A percentile compares a stretch with the other conserved stretches of the same genome.
Evolutionary conservation across 495 filamentous ascomycete genomes (phyloP).

Genomic region (Aspergillus haitiensis): DNA sequence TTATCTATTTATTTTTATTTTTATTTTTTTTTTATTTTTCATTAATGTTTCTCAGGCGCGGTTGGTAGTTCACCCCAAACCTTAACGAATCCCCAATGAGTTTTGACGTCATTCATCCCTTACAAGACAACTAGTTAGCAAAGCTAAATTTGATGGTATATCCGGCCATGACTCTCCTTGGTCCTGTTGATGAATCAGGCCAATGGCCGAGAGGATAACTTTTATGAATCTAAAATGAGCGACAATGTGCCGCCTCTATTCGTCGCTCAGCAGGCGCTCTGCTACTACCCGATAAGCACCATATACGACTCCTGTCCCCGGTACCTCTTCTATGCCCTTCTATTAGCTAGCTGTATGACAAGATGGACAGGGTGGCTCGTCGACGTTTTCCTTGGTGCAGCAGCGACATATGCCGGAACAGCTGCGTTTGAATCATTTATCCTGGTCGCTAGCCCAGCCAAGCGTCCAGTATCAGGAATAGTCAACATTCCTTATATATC

Average conservation of each 20-base stretch:
- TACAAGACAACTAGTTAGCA: no score
- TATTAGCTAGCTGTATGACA: slow-evolving; percentile 31
- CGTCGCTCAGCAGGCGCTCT: slow-evolving; percentile 35
- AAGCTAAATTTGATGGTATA: no score
- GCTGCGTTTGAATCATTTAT: slow-evolving; percentile 40
- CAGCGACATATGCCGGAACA: slow-evolving; percentile 38
- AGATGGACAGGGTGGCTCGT: slow-evolving; percentile 40
- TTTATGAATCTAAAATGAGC: not conserved
- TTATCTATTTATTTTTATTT: no score
- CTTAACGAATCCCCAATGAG: no score
- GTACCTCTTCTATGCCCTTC: slow-evolving; percentile 38
- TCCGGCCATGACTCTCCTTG: no score
- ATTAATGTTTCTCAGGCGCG: no score
- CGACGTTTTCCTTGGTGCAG: slow-evolving; percentile 35
- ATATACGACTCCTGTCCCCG: slow-evolving; percentile 39
- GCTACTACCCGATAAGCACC: slow-evolving; percentile 40
- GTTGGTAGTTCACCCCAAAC: no score
- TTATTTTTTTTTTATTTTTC: no score
- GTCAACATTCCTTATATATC: slow-evolving; percentile 32
- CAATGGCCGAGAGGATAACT: no score
- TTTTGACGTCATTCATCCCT: no score
- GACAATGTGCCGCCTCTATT: slow-evolving; percentile 26
- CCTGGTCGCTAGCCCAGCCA: slow-evolving; percentile 26
- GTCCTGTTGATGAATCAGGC: no score
- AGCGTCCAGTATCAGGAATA: slow-evolving; percentile 13